A percentile compares a stretch with the other conserved stretches of the same genome.
Conservation (phyloP, 768 basidiomycete genomes). For the Russula dissimulans region DNA sequence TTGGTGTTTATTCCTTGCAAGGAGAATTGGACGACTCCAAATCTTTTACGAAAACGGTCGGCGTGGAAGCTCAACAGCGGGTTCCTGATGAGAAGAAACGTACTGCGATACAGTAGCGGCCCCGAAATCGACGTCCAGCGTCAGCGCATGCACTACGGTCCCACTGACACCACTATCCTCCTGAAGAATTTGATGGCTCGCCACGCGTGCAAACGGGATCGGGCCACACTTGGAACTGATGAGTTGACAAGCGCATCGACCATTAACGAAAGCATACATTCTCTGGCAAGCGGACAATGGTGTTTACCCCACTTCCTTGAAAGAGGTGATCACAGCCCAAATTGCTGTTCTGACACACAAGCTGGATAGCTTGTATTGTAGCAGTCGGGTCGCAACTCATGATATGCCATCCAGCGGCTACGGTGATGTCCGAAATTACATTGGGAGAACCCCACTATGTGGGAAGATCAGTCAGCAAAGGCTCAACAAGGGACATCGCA, state of each 20-base stretch:
- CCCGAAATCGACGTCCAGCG: background rate
- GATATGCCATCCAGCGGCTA: constrained; percentile 1
- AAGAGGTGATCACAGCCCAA: constrained; percentile 18
- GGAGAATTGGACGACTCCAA: background rate
- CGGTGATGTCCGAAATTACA: constrained; percentile 14
- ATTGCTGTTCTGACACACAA: background rate
- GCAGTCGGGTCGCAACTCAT: background rate
- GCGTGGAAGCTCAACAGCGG: background rate
- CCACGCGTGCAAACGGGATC: background rate
- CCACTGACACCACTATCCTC: background rate
- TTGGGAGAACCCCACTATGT: constrained; percentile 3
- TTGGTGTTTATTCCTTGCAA: background rate
- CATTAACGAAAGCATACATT: background rate
- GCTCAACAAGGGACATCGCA: background rate
- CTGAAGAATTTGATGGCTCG: background rate
- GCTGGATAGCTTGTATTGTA: background rate
- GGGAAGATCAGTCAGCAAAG: background rate
- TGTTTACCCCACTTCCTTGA: constrained; percentile 11
- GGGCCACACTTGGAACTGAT: background rate
- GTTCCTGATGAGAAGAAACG: background rate
- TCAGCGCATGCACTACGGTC: background rate
- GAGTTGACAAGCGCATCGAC: background rate
- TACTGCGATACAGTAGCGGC: background rate
- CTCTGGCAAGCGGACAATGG: constrained; percentile 20
- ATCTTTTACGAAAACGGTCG: background rate